Evolutionary conservation across 1,284 basidiomycete genomes (phyloP), one percentile per base, ranked within the genome.

Genomic region (Mycena sp.): DNA sequence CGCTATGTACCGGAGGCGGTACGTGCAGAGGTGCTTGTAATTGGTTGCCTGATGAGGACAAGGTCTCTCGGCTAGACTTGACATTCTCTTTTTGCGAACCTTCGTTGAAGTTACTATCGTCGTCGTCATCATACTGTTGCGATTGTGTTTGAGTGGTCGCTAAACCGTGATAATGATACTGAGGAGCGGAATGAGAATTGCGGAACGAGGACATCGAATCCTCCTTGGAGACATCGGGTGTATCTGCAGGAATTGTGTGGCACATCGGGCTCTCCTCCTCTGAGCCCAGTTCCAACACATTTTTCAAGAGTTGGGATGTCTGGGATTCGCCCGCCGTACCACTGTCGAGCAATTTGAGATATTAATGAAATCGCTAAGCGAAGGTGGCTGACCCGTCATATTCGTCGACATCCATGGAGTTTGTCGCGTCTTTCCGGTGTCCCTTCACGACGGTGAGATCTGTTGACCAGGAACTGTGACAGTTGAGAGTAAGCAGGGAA

Each of bases 101-200:
- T 50, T 40, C 61, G 28, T 62, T 51, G 77, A 78, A 28, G 70
- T 72, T 23, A 61, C 64, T 23, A 73, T 70, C 80, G 16, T 51
- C 57, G 16, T 70, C 80, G 16, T 51, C 57, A 12, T 63, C 56
- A 10, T 51, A 23, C 10, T 40, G 19, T 28, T 59, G 56, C 6
- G 61, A 58, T 65, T 88, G 83, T 2, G 83, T 82, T 68, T 87
- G 83, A 0, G 84, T 85, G 12, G 74, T 69, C 9, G 82, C 84
- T 16, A 89, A 77, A 10, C 83, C 86, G 61, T 85, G 81, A 59
- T 86, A 80, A 68, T 85, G 82, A 73, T 89, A 88, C 55, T 78
- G 78, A 35, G 83, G 77, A 21, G 74, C 50, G 54, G 73, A 63
- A 55, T 70, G 68, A 45, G 74, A 69, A 56, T 72, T 72, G 19